Percentiles rank a stretch among this genome's conserved stretches.
Evolutionary conservation across 768 basidiomycete genomes (phyloP).

Genomic region (Amanita rimosa): DNA sequence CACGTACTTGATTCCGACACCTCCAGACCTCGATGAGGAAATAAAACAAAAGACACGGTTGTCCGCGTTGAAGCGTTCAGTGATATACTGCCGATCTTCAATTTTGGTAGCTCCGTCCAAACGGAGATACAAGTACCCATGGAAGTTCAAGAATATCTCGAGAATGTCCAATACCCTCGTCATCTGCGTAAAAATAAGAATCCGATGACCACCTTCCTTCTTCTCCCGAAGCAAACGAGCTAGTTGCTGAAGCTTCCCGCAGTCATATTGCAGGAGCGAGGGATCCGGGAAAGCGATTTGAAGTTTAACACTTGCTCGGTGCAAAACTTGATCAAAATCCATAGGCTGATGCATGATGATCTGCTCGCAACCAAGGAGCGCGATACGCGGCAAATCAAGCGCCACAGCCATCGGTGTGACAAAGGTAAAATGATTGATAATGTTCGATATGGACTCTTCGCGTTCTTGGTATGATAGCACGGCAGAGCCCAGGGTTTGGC

Average conservation of each 20-base stretch:
- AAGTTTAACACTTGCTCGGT: constrained; percentile 67
- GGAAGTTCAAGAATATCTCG: constrained; percentile 86
- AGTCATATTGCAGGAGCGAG: constrained; percentile 87
- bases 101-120: constrained; percentile 93
- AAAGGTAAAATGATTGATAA: constrained; percentile 67
- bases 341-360: constrained; percentile 18
- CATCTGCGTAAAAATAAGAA: constrained; percentile 97
- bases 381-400: constrained; percentile 55
- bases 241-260: constrained; percentile 87
- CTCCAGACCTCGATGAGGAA: constrained; percentile 65
- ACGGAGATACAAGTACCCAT: constrained; percentile 89
- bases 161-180: constrained; percentile 88
- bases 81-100: constrained; percentile 87
- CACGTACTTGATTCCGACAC: constrained; percentile 89
- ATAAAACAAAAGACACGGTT: constrained; percentile 81
- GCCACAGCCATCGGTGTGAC: constrained; percentile 73
- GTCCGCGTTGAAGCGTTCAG: constrained; percentile 79
- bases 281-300: constrained; percentile 92
- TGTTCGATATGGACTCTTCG: constrained; percentile 35
- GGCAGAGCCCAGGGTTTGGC: constrained; percentile 27
- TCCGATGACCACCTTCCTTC: constrained; percentile 80
- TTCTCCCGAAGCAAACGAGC: constrained; percentile 69
- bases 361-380: constrained; percentile 34
- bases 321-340: constrained; percentile 58
- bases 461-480: constrained; percentile 60